These are phyloP conservation scores for Apostasia shenzhenica DNA, from an alignment of 106 monocot genomes.

Conservation along the genomic window DNA sequence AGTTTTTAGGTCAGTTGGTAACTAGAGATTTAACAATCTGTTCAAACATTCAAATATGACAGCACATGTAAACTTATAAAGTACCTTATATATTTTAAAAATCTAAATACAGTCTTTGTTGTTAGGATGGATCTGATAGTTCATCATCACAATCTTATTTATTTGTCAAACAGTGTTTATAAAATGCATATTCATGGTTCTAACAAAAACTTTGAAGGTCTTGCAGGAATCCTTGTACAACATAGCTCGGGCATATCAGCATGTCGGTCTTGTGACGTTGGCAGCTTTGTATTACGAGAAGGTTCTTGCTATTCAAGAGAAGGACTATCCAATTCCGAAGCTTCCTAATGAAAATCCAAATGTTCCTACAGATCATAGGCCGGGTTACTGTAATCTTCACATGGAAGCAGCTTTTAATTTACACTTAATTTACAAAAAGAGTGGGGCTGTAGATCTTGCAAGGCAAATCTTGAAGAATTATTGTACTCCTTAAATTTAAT, in stretches of 20 bases:
- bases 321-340: conserved; percentile 64
- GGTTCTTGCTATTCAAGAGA: conserved; percentile 55
- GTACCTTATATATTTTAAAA: too few relatives aligned
- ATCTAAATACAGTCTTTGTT: too few relatives aligned
- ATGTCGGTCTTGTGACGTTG: conserved; percentile 80
- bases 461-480: conserved; percentile 72
- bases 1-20: too few relatives aligned
- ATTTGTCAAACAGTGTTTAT: too few relatives aligned
- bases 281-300: conserved; percentile 80
- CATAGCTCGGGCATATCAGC: conserved; percentile 81
- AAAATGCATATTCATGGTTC: too few relatives aligned
- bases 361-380: conserved; percentile 13
- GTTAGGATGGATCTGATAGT: too few relatives aligned
- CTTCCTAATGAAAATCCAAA: conserved; percentile 42
- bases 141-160: too few relatives aligned
- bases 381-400: conserved; percentile 68
- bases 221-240: conserved; percentile 89
- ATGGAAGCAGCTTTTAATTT: conserved; percentile 91
- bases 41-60: too few relatives aligned
- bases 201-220: neutral
- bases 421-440: conserved; percentile 91
- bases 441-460: conserved; percentile 87
- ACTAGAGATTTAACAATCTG: too few relatives aligned
- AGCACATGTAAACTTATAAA: too few relatives aligned
- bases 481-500: conserved; percentile 26